These are phyloP conservation scores for Tetracladium setigerum DNA, from an alignment of 495 filamentous ascomycete species.

Conservation along the genomic window DNA sequence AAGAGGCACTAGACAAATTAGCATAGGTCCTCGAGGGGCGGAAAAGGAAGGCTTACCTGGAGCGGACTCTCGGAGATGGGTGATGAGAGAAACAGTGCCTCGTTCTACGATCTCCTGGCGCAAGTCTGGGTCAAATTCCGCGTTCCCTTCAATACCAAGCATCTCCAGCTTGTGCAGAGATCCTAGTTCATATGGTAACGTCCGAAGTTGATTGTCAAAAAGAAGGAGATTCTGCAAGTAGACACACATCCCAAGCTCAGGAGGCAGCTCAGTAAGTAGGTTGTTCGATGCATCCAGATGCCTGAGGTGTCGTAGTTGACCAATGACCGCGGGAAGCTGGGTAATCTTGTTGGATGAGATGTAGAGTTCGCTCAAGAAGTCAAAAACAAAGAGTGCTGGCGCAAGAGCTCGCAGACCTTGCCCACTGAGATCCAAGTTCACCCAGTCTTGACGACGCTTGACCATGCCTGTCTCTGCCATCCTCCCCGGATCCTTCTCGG, in stretches of 20 bases:
- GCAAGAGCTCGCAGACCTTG: conserved; percentile 82
- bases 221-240: conserved; percentile 71
- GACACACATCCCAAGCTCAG: conserved; percentile 93
- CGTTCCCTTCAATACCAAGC: conserved; percentile 89
- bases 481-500: conserved; percentile 38
- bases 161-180: conserved; percentile 80
- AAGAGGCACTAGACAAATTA: conserved; percentile 46
- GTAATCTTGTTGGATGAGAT: conserved; percentile 85
- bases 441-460: conserved; percentile 70
- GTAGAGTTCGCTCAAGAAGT: conserved; percentile 81
- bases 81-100: conserved; percentile 78
- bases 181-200: conserved; percentile 79
- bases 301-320: conserved; percentile 66
- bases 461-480: conserved; percentile 42
- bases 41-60: conserved; percentile 51
- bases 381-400: conserved; percentile 70
- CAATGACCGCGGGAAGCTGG: conserved; percentile 66
- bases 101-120: conserved; percentile 75
- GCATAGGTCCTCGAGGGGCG: conserved; percentile 14
- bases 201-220: conserved; percentile 82
- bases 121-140: conserved; percentile 53
- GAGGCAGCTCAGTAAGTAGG: conserved; percentile 70
- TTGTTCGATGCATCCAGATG: conserved; percentile 87
- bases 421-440: conserved; percentile 84
- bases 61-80: conserved; percentile 70